Evolutionary conservation across 768 basidiomycete species (phyloP).

Genomic region (Termitomyces titanicus): DNA sequence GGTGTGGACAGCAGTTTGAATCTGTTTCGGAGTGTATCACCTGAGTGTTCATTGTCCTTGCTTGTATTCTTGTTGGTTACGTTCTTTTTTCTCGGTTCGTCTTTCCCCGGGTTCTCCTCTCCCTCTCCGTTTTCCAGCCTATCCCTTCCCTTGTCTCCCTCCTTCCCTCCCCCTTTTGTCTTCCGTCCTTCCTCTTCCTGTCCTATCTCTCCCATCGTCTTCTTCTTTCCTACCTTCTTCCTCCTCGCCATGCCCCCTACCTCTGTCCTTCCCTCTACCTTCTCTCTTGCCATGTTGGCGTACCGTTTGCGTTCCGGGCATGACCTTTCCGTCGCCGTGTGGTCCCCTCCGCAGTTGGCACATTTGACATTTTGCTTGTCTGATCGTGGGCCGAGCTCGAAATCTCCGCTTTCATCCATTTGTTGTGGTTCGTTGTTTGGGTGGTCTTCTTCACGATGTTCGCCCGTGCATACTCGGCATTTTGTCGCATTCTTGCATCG

Average conservation of each 20-base stretch:
- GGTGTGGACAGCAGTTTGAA: background rate
- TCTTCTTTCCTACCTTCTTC: background rate
- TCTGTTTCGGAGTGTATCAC: background rate
- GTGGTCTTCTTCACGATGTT: background rate
- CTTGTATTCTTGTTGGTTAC: background rate
- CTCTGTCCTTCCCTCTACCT: background rate
- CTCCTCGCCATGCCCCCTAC: background rate
- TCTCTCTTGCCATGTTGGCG: background rate
- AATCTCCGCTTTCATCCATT: background rate
- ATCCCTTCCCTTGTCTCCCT: constrained; percentile 11
- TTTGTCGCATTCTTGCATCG: background rate
- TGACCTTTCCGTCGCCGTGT: background rate
- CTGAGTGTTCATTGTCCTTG: background rate
- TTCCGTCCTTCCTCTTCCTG: background rate
- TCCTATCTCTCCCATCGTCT: background rate
- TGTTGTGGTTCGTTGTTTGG: background rate
- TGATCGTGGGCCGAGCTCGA: background rate
- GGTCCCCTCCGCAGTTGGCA: background rate
- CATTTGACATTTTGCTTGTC: background rate
- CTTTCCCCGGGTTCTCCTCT: constrained; percentile 3
- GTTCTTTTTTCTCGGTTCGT: background rate
- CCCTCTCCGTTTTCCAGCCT: constrained; percentile 17
- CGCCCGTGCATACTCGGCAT: background rate
- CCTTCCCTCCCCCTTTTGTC: background rate
- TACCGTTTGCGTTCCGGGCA: background rate